Evolutionary conservation across 352 stramenopile species (phyloP).

Genomic region (Peronospora belbahrii): DNA sequence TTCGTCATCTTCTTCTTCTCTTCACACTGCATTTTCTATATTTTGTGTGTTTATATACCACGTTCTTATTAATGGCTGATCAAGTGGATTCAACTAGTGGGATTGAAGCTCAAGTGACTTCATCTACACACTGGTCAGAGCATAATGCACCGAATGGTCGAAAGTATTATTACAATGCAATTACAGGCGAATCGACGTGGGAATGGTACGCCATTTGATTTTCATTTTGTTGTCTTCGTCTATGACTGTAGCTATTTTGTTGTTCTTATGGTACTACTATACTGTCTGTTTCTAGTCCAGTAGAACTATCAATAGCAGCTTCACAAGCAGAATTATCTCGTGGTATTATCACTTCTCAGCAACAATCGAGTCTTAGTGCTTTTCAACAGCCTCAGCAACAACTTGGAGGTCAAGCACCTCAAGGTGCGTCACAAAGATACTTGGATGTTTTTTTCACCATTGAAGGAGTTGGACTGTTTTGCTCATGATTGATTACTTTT

Average conservation of each 20-base stretch:
- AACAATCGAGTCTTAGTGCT: conserved; percentile 14
- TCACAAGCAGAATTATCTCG: conserved; percentile 34
- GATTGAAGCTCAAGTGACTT: conserved; percentile 29
- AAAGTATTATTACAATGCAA: conserved; percentile 90
- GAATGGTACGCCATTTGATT: conserved; percentile 45
- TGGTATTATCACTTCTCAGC: conserved; percentile 16
- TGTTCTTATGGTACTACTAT: neutral
- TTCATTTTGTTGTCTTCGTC: neutral
- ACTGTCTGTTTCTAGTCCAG: conserved; percentile 40
- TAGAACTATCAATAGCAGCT: conserved; percentile 30
- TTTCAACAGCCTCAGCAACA: conserved; percentile 34
- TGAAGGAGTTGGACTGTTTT: too few species aligned
- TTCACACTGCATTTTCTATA: conserved; percentile 32
- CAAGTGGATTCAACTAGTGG: conserved; percentile 43
- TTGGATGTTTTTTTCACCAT: neutral
- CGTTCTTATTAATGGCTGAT: conserved; percentile 57
- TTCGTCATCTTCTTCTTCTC: conserved; percentile 4
- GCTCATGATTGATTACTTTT: too few species aligned
- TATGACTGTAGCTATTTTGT: neutral
- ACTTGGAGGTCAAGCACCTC: conserved; percentile 31
- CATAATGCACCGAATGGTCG: conserved; percentile 86
- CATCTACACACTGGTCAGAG: conserved; percentile 75
- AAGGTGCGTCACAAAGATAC: conserved; percentile 24
- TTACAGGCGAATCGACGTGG: conserved; percentile 86
- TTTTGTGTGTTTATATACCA: conserved; percentile 41